phyloP scores from a whole-genome alignment of 2,329 filamentous ascomycete genomes.

The Trichophaea hybrida region DNA sequence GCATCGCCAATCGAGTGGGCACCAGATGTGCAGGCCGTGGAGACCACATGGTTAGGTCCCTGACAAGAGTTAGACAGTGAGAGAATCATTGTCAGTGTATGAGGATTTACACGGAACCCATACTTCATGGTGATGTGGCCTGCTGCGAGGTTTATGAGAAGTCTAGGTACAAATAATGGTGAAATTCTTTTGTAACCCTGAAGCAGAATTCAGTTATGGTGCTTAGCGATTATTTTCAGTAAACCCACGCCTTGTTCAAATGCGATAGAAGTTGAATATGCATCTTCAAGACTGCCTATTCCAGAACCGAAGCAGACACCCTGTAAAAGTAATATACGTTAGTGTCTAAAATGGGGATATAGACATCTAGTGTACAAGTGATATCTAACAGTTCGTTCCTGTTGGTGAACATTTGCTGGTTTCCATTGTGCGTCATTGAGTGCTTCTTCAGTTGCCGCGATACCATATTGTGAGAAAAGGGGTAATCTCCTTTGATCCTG shows the following conservation, averaged over 20 bases:
- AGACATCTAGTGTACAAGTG: too few species aligned
- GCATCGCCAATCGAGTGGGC: constrained; percentile 91
- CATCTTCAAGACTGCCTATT: constrained; percentile 84
- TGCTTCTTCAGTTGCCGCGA: constrained; percentile 76
- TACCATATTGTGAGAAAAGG: constrained; percentile 79
- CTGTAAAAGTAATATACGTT: constrained; percentile 29
- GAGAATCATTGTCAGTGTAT: not conserved
- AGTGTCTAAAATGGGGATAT: constrained; percentile 5
- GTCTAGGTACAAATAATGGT: constrained; percentile 79
- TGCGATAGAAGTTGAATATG: constrained; percentile 67
- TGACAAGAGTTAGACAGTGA: constrained; percentile 29
- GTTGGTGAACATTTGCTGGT: constrained; percentile 44
- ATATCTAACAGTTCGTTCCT: constrained; percentile 49
- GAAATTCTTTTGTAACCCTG: constrained; percentile 88
- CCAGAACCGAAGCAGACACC: constrained; percentile 90
- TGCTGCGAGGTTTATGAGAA: constrained; percentile 88
- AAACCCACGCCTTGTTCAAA: constrained; percentile 55
- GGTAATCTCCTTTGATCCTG: constrained; percentile 65
- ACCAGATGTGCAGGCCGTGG: constrained; percentile 91
- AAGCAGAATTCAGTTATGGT: not conserved
- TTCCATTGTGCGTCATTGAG: constrained; percentile 69
- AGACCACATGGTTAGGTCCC: constrained; percentile 83
- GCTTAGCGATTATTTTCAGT: not conserved
- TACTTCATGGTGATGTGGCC: constrained; percentile 90
- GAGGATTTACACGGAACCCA: constrained; percentile 48